Conservation (phyloP, 768 basidiomycete genomes). For the Podaxis mareebaensis region DNA sequence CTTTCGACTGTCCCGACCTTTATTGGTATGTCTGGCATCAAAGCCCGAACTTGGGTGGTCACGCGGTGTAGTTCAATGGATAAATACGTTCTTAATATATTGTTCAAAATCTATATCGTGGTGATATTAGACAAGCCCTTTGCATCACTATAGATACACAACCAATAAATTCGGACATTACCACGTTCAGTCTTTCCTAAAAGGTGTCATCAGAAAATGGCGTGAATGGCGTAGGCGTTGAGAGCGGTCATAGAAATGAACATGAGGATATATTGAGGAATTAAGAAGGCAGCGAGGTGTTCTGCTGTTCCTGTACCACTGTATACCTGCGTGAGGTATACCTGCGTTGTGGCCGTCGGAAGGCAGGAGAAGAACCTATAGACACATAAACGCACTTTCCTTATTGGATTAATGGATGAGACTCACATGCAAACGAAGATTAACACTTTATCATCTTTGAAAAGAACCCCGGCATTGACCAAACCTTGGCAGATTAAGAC, state of each 20-base stretch:
- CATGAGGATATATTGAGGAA: conserved; percentile 61
- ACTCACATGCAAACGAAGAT: conserved; percentile 71
- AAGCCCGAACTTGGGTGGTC: too few species aligned
- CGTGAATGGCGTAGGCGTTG: conserved; percentile 45
- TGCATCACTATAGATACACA: neutral
- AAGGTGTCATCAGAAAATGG: conserved; percentile 36
- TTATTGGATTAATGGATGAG: conserved; percentile 2
- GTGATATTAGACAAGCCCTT: neutral
- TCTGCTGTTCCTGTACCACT: conserved; percentile 66
- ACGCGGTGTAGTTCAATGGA: too few species aligned
- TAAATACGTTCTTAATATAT: too few species aligned
- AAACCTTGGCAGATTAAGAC: conserved; percentile 56
- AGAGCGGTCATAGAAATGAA: conserved; percentile 50
- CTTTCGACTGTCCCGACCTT: too few species aligned
- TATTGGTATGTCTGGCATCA: too few species aligned
- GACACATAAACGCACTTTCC: conserved; percentile 30
- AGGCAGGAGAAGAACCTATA: conserved; percentile 39
- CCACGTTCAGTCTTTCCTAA: neutral
- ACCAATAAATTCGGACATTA: neutral
- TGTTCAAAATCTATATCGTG: too few species aligned
- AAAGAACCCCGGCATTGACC: conserved; percentile 46
- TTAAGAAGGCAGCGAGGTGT: conserved; percentile 60
- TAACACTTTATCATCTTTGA: conserved; percentile 54
- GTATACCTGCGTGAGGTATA: conserved; percentile 64
- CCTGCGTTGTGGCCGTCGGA: conserved; percentile 32